Evolutionary conservation across 139 green algal genomes (phyloP).

Genomic region (Chlorella sorokiniana): DNA sequence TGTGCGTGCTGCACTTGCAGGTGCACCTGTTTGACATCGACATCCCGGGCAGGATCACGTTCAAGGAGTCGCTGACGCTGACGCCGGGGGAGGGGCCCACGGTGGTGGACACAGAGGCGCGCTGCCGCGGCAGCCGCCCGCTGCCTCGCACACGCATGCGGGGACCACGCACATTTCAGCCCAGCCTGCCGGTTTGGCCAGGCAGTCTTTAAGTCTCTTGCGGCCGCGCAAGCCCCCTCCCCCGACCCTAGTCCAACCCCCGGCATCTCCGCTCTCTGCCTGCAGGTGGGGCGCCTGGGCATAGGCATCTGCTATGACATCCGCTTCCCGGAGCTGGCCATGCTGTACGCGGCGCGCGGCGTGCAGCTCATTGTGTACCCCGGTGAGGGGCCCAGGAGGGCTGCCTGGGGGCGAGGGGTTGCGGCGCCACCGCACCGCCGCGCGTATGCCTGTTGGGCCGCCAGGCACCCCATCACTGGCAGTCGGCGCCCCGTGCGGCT

Average conservation of each 20-base stretch:
- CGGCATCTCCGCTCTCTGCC: neutral
- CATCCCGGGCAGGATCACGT: constrained; percentile 97
- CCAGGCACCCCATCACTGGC: too few species aligned
- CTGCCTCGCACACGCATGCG: neutral
- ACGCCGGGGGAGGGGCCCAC: constrained; percentile 72
- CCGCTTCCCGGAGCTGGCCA: constrained; percentile 94
- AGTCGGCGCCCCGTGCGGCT: too few species aligned
- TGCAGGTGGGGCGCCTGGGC: constrained; percentile 62
- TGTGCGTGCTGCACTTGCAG: constrained; percentile 45
- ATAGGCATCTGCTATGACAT: constrained; percentile 99
- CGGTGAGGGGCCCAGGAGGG: constrained; percentile 47
- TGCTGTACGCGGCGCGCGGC: constrained; percentile 80
- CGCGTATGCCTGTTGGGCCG: too few species aligned
- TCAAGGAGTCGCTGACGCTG: constrained; percentile 94
- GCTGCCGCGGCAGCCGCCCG: too few species aligned
- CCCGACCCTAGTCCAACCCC: too few species aligned
- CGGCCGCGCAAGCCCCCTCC: too few species aligned
- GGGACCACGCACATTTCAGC: neutral
- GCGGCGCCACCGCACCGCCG: too few species aligned
- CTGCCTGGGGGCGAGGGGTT: neutral
- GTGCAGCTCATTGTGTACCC: constrained; percentile 91
- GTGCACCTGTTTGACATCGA: constrained; percentile 99
- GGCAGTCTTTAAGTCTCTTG: neutral
- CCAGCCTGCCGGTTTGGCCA: neutral
- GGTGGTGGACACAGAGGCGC: constrained; percentile 87